Conservation (phyloP, 306 rosid species). For the Casuarina glauca region DNA sequence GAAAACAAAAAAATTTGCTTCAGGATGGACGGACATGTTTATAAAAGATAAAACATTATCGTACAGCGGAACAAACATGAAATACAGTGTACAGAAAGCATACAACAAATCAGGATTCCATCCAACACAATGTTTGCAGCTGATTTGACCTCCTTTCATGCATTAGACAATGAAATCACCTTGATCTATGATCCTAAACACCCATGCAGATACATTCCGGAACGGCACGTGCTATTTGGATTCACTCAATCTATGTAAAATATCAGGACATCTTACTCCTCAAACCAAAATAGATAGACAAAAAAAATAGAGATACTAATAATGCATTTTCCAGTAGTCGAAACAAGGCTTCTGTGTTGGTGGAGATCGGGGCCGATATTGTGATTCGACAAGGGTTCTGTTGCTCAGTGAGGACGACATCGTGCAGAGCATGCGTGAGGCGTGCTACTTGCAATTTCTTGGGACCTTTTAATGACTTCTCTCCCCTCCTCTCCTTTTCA, state of each 20-base stretch:
- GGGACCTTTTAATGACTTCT: too few relatives aligned
- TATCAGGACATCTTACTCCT: neutral
- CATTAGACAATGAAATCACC: conserved; percentile 12
- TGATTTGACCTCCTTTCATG: conserved; percentile 79
- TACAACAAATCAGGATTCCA: conserved; percentile 73
- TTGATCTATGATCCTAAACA: conserved; percentile 18
- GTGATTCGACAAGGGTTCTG: too few relatives aligned
- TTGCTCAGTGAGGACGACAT: too few relatives aligned
- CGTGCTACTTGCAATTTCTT: too few relatives aligned
- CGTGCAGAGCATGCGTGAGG: too few relatives aligned
- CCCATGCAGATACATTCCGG: conserved; percentile 12
- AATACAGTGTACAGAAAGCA: conserved; percentile 15
- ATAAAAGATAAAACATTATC: neutral
- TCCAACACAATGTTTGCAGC: conserved; percentile 61
- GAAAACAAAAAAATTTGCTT: conserved; percentile 1
- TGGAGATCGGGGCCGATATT: neutral
- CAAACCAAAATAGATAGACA: neutral
- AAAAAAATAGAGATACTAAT: neutral
- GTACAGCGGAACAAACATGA: neutral
- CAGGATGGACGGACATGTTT: conserved; percentile 2
- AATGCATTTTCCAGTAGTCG: neutral
- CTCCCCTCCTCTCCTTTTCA: too few relatives aligned
- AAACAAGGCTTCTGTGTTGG: neutral
- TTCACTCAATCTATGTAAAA: conserved; percentile 4
- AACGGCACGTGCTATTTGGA: conserved; percentile 8